These are phyloP conservation scores for Sporothrix mexicana DNA, from an alignment of 2,329 filamentous ascomycete species.

Conservation along the genomic window DNA sequence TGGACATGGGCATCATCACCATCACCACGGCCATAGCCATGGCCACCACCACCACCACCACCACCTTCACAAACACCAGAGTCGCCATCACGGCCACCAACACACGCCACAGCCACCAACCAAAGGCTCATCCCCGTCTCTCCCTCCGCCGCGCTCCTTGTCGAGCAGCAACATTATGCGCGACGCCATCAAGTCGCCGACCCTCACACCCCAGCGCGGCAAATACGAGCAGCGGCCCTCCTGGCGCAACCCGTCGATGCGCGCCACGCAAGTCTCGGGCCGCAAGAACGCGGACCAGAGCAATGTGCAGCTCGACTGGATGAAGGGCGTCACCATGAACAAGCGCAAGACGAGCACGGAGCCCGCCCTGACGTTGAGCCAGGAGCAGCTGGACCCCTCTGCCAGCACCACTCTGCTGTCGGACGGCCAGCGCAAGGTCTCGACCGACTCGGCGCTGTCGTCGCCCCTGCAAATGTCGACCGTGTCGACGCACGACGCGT, in stretches of 20 bases:
- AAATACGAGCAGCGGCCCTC: conserved; percentile 48
- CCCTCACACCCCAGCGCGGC: conserved; percentile 48
- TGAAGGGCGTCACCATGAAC: conserved; percentile 70
- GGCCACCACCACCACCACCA: background rate
- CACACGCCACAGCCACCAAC: conserved; percentile 40
- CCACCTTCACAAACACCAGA: background rate
- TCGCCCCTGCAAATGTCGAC: conserved; percentile 57
- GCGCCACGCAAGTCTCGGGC: conserved; percentile 53
- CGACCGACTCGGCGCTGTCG: conserved; percentile 35
- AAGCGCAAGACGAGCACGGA: conserved; percentile 57
- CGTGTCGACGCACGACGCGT: conserved; percentile 58
- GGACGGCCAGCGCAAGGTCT: conserved; percentile 33
- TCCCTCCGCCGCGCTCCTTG: conserved; percentile 21
- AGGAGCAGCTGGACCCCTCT: conserved; percentile 25
- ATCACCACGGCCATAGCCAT: background rate
- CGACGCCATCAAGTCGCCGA: conserved; percentile 43
- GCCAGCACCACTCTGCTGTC: background rate
- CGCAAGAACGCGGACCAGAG: conserved; percentile 53
- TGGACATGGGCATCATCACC: conserved; percentile 19
- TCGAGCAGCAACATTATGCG: conserved; percentile 32
- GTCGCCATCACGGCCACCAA: conserved; percentile 14
- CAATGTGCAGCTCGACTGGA: conserved; percentile 69
- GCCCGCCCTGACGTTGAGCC: conserved; percentile 21
- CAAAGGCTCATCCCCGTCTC: conserved; percentile 24
- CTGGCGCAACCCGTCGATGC: conserved; percentile 66